Base-by-base conservation (phyloP, 345 rosid genomes). In the Theobroma cacao region DNA sequence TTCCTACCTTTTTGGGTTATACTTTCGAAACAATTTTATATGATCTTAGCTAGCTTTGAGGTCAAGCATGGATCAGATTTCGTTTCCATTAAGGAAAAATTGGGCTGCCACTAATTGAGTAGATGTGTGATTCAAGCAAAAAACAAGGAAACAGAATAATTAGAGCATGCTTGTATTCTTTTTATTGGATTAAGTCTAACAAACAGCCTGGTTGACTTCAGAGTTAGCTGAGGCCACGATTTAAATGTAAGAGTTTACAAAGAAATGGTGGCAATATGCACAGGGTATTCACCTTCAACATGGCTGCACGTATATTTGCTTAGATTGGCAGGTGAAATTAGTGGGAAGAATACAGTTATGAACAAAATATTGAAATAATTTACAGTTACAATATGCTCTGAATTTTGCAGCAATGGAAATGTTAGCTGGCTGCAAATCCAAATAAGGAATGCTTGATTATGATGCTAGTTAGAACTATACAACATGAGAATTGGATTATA, bases 51-150 rank as follows among this genome's bases (percentile, higher is more conserved):
- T 22, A 56, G 61, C 61, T 56, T 56, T 22, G 61, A 56, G 61
- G 31, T 22, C 5, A 56, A 56, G 61, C 61, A 56, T 56, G 61
- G 15, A n/a, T 2, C 0, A 55, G 12, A 56, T 24, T 11, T 55
- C 30, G 13, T 55, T 55, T 24, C 52, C 72, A 67, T 52, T 14
- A 67, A 24, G 34, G 50, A 41, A 67, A n/a, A 67, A 40, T 0
- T 22, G 72, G 52, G 72, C 0, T 41, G 33, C 52, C 52, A 66
- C 72, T 22, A 66, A 11, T 40, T 11, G 30, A 41, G 7, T 66
- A 66, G 47, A 33, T 12, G 72, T 66, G 33, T 67, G 9, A 67
- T 67, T 67, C n/a, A 67, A 67, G 72, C 67, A 61, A 65, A 38
- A 1, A 38, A 64, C 43, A 34, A 64, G 20, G 13, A 20, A 64